These are phyloP conservation scores for Colletotrichum musicola DNA, from an alignment of 2,329 filamentous ascomycete genomes.

Conservation along the genomic window DNA sequence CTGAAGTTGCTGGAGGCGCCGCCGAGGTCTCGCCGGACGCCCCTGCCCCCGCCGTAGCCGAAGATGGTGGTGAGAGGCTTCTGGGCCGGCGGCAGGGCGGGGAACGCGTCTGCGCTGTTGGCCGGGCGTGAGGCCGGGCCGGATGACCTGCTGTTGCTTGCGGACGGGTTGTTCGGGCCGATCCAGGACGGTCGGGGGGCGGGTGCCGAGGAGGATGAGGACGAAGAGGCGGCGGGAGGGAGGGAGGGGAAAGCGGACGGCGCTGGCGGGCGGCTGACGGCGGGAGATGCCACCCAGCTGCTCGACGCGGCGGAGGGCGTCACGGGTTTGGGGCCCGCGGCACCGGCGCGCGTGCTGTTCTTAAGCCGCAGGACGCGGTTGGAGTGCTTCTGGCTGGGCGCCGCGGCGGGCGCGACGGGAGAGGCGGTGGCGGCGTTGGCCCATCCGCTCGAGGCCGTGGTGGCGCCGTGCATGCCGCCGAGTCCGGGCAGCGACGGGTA, in stretches of 20 bases:
- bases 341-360: conserved; percentile 65
- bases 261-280: conserved; percentile 40
- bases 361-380: conserved; percentile 70
- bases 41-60: conserved; percentile 66
- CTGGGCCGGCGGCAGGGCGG: conserved; percentile 82
- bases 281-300: conserved; percentile 40
- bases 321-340: conserved; percentile 41
- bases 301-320: conserved; percentile 44
- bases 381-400: conserved; percentile 61
- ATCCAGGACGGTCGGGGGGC: conserved; percentile 49
- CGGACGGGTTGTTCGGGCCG: conserved; percentile 40
- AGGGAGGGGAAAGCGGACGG: conserved; percentile 60
- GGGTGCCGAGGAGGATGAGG: conserved; percentile 41
- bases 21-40: conserved; percentile 67
- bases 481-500: conserved; percentile 89
- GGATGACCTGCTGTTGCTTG: conserved; percentile 24
- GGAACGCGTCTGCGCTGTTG: conserved; percentile 73
- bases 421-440: conserved; percentile 70
- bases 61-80: conserved; percentile 75
- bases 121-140: conserved; percentile 11
- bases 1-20: conserved; percentile 64
- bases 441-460: conserved; percentile 70
- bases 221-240: conserved; percentile 44
- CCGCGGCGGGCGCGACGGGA: conserved; percentile 57
- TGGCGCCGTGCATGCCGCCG: conserved; percentile 74